These are phyloP conservation scores for Venturia carpophila DNA, from an alignment of 2,329 filamentous ascomycete genomes.

Conservation along the genomic window DNA sequence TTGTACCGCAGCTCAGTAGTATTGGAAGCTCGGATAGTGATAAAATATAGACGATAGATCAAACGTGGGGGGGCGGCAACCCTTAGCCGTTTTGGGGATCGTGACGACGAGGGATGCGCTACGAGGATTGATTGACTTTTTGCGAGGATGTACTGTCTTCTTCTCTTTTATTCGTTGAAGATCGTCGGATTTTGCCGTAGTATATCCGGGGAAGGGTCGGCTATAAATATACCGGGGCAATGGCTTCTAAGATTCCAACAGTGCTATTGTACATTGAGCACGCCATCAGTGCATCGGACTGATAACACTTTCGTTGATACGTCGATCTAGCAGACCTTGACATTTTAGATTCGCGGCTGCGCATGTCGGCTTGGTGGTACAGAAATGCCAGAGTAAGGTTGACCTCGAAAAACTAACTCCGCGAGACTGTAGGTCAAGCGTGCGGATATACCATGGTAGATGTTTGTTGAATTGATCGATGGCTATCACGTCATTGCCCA, in stretches of 20 bases:
- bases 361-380: too few species aligned
- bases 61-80: constrained; percentile 6
- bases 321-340: too few species aligned
- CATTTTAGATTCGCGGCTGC: too few species aligned
- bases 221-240: too few species aligned
- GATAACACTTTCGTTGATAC: too few species aligned
- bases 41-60: not conserved
- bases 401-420: not conserved
- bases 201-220: not conserved
- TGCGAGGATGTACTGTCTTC: not conserved
- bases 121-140: not conserved
- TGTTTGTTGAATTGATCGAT: not conserved
- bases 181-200: not conserved
- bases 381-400: too few species aligned
- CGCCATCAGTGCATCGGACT: too few species aligned
- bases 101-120: not conserved
- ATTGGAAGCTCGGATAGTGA: not conserved
- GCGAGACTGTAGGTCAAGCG: not conserved
- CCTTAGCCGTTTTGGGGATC: not conserved
- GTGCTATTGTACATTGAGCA: not conserved
- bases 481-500: not conserved
- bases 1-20: too few species aligned
- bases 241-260: not conserved
- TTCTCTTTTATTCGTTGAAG: not conserved
- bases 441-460: not conserved